Base-by-base conservation (phyloP, 148 eudicot species). In the Nepenthes mirabilis region DNA sequence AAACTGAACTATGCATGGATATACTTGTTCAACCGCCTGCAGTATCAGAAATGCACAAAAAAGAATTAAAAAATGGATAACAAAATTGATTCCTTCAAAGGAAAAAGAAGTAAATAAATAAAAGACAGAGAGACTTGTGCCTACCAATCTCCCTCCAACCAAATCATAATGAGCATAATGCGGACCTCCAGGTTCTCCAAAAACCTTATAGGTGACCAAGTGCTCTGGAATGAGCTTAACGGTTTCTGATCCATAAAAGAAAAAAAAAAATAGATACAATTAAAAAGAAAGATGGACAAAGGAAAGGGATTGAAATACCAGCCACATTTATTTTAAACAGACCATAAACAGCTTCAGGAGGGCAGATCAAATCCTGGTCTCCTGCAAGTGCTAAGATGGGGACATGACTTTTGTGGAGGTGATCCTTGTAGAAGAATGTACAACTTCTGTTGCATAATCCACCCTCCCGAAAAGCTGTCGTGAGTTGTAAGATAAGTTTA, bases 141-240 rank as follows among this genome's bases (percentile, higher is more conserved):
- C 35, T 79, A 93, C 99, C 88, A 76, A 52, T 66, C 83, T 78
- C 49, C 96, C 96, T 61, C 96, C 97, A 49, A 93, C 91, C 75
- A 93, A 74, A 67, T 93, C 99, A 65, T 93, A 93, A 73, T 93
- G 99, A 63, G 91, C 99, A 74, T 93, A 93, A 78, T 93, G 97
- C 11, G 95, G 95, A 64, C 99, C 99, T 56, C 71, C 86, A 6
- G 82, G 78, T 60, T 86, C 75, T 63, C 99, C 99, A 63, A 93
- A 76, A 52, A 89, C 78, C 74, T 89, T 82, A 63, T 89, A 93
- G 14, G 87, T 79, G 53, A 79, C 89, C 83, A 84, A 71, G 67
- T 80, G 65, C 65, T 86, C 76, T 14, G 89, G 91, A 55, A 89
- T 68, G 66, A 86, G 77, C 80, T 86, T 89, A 34, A 63, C 95